Base-by-base conservation (phyloP, 73 alveolate genomes). In the Paramecium primaurelia region DNA sequence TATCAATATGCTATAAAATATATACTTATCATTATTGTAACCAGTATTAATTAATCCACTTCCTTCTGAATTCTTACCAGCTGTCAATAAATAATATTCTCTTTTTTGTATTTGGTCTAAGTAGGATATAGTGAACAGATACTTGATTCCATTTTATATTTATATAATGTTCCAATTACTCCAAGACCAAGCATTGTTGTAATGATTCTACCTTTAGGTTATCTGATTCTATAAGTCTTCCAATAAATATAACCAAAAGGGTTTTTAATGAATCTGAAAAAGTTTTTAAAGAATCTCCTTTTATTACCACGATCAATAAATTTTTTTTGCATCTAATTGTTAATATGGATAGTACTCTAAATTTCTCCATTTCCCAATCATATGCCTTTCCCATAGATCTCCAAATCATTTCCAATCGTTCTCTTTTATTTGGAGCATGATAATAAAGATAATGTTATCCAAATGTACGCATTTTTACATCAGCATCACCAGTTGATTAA, bases 201-300 rank as follows among this genome's bases (percentile, higher is more conserved):
- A 8, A 45, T 71, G 37, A 71, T 89, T 45, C 94, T 58, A 16
- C 86, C 92, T 42, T 83, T 89, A 11, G 91, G 94, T 85, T 89
- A 40, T 89, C 94, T 89, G 71, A 83, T 58, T 68, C 73, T 89
- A 25, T 42, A 89, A 4, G 94, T 77, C 93, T 96, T 96, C 99
- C 99, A 96, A 94, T 73, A 96, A 77, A 73, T 75, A 71, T 95
- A 96, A n/a, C 96, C 99, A 16, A 92, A 26, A 7, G 99, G 99
- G 85, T 96, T 93, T 87, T 96, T 96, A 92, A 77, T 87, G 94
- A 96, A 95, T 89, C 99, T 91, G 91, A 95, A 96, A 84, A 96
- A 89, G 92, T 96, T 96, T 95, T 95, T 96, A 95, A 94, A 96
- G 42, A 95, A 96, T 95, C 99, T 95, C 96, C 99, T 89, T 88